Percentiles rank a stretch among this genome's conserved stretches.
Evolutionary conservation across 2,329 filamentous ascomycete species (phyloP).

Genomic region (Raffaelea arxii): DNA sequence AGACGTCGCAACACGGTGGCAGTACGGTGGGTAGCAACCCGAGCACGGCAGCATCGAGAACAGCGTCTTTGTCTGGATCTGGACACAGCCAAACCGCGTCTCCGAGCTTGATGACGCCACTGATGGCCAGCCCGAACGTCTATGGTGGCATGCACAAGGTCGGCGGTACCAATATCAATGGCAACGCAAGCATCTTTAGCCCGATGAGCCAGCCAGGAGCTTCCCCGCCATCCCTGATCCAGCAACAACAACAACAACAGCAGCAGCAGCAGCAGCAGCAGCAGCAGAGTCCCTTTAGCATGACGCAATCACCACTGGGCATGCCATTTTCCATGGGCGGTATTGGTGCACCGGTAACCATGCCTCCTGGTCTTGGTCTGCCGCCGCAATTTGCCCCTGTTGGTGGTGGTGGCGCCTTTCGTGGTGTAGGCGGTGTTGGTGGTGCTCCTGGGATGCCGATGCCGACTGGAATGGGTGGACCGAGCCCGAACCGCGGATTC

Average conservation of each 20-base stretch:
- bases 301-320: constrained; percentile 19
- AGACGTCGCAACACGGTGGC: constrained; percentile 69
- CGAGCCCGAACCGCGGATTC: constrained; percentile 32
- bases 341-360: constrained; percentile 5
- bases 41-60: constrained; percentile 48
- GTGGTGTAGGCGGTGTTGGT: constrained; percentile 3
- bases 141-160: too few relatives aligned
- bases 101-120: constrained; percentile 51
- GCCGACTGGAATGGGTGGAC: constrained; percentile 41
- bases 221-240: constrained; percentile 39
- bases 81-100: constrained; percentile 47
- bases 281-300: constrained; percentile 40
- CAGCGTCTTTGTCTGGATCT: constrained; percentile 51
- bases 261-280: too few relatives aligned
- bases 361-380: constrained; percentile 7
- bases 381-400: constrained; percentile 3
- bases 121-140: constrained; percentile 55
- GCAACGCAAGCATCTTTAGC: too few relatives aligned
- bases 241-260: constrained; percentile 18
- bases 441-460: constrained; percentile 44
- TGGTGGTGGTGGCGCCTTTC: neutral
- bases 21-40: constrained; percentile 53
- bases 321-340: constrained; percentile 33
- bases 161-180: too few relatives aligned
- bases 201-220: too few relatives aligned